phyloP scores from a whole-genome alignment of 495 filamentous ascomycete species.

The Penicillium coffeae region DNA sequence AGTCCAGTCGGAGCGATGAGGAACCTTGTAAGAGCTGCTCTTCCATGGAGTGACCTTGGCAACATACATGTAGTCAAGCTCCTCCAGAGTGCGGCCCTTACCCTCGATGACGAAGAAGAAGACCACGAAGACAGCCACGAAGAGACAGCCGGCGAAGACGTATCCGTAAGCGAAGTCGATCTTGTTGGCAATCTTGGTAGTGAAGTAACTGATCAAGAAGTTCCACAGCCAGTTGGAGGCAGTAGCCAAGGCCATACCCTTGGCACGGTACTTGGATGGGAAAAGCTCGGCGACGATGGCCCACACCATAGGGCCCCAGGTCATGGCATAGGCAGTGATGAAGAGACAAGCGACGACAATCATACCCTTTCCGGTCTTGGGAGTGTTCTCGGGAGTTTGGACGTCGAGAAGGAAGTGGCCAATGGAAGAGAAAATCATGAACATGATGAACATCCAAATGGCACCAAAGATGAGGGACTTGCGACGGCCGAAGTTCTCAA shows the following conservation, averaged over 20 bases:
- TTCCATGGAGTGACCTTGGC: conserved; percentile 59
- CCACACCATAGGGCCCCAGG: conserved; percentile 83
- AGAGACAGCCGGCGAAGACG: conserved; percentile 67
- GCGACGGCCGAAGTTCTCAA: conserved; percentile 68
- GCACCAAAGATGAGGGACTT: conserved; percentile 64
- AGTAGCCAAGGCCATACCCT: conserved; percentile 70
- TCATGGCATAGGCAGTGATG: conserved; percentile 50
- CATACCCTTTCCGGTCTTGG: conserved; percentile 65
- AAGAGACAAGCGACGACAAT: conserved; percentile 72
- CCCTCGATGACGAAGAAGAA: conserved; percentile 74
- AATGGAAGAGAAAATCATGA: conserved; percentile 67
- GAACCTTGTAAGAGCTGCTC: conserved; percentile 45
- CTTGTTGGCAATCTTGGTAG: conserved; percentile 60
- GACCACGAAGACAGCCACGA: conserved; percentile 54
- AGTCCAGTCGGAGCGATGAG: conserved; percentile 16
- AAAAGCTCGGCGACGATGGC: conserved; percentile 75
- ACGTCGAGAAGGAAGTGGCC: conserved; percentile 63
- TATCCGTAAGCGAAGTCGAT: conserved; percentile 74
- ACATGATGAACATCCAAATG: conserved; percentile 64
- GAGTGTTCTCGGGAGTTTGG: conserved; percentile 48
- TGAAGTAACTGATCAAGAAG: conserved; percentile 77
- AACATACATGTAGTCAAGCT: conserved; percentile 80
- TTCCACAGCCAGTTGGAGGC: conserved; percentile 85
- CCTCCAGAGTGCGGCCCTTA: conserved; percentile 60
- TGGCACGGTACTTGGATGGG: conserved; percentile 68